Evolutionary conservation across 2,329 filamentous ascomycete species (phyloP), one percentile per base, ranked within the genome.

Genomic region (Venturia effusa): DNA sequence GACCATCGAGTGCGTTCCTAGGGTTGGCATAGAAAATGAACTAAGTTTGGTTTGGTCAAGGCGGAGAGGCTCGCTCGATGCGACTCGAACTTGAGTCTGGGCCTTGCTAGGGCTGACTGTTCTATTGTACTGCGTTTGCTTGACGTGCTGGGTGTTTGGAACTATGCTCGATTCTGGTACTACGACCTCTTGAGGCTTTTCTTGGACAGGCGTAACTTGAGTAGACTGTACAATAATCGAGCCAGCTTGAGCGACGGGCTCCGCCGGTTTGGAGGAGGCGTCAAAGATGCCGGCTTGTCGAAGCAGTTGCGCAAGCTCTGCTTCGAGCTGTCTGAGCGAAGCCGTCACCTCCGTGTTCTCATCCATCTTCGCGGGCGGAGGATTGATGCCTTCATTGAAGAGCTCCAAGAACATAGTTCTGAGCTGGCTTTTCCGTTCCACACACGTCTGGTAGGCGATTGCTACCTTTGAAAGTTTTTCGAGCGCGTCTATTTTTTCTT

Each of bases 211-310:
- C 5, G 62, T 30, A 17, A 57, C 43, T 45, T 65, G 64, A 13
- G 64, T 65, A 17, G 64, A 65, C 24, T 61, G 48, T 4, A 65
- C 55, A n/a, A 61, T 24, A 17, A 65, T 55, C 22, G 57, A 60
- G 24, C 24, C 40, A n/a, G 30, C 54, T 19, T 24, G 27, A 19
- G 10, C 6, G n/a, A 5, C 11, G 11, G 51, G 22, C 4, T 24
- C 17, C 19, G 10, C 19, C 15, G 32, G 22, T 64, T 54, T 34
- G 7, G 39, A 19, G 27, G 62, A 37, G 4, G 27, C 41, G 7
- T 34, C 34, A 19, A 64, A 55, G 15, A 64, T 37, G 6, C 62
- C 54, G 30, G 62, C 48, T 11, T 27, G 32, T 19, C 43, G 34
- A 22, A 65, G 39, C 37, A 40, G 19, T 30, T 39, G 54, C 11